Conservation (phyloP, 768 basidiomycete genomes). For the Leccinum truebloodii region DNA sequence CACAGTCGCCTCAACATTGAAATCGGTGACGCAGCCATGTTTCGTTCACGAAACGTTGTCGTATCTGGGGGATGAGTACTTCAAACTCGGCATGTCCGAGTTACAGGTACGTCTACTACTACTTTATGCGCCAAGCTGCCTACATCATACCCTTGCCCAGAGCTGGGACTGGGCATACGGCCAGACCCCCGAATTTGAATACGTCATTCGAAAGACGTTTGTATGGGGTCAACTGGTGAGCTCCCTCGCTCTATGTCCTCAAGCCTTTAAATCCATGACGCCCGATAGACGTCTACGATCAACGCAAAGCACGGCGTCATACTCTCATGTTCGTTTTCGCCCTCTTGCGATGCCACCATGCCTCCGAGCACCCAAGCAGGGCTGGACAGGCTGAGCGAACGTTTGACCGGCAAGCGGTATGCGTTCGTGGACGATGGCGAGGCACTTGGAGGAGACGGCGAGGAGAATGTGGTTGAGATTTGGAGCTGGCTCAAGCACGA, state of each 20-base stretch:
- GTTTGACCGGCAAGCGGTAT: slow-evolving; percentile 40
- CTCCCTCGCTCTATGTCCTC: slow-evolving; percentile 11
- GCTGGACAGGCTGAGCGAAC: slow-evolving; percentile 16
- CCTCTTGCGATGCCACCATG: not conserved
- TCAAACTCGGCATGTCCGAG: slow-evolving; percentile 70
- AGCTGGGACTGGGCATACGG: slow-evolving; percentile 94
- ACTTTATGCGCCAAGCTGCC: not conserved
- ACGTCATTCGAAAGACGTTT: slow-evolving; percentile 48
- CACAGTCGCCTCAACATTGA: not conserved
- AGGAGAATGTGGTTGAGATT: slow-evolving; percentile 19
- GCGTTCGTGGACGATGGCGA: slow-evolving; percentile 36
- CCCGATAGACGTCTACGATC: slow-evolving; percentile 45
- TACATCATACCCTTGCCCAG: slow-evolving; percentile 40
- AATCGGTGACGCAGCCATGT: slow-evolving; percentile 35
- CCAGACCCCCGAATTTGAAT: slow-evolving; percentile 91
- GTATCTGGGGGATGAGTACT: slow-evolving; percentile 52
- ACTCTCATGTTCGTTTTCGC: slow-evolving; percentile 17
- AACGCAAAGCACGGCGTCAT: slow-evolving; percentile 64
- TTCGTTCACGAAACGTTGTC: slow-evolving; percentile 48
- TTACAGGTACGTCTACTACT: slow-evolving; percentile 52
- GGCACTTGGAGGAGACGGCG: not conserved
- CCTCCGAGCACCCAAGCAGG: not conserved
- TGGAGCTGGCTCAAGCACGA: slow-evolving; percentile 27
- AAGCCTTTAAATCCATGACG: not conserved
- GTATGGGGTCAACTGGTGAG: slow-evolving; percentile 52